Conservation (phyloP, 176 grass and related monocot genomes). For the Guadua angustifolia region DNA sequence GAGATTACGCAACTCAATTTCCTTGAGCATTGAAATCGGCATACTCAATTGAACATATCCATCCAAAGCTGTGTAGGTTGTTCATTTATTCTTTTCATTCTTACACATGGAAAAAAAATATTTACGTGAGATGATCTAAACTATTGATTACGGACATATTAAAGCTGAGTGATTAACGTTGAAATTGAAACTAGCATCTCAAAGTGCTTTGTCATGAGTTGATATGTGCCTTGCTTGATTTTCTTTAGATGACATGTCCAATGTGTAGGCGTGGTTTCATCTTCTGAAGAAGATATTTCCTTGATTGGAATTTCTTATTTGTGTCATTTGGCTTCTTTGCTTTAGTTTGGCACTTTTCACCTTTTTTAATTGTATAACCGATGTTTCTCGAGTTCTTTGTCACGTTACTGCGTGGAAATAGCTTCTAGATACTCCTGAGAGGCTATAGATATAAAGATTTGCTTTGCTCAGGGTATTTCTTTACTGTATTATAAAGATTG, state of each 20-base stretch:
- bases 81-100: too few species aligned
- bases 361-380: neutral
- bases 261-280: neutral
- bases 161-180: too few species aligned
- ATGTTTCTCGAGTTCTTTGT: constrained; percentile 57
- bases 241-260: neutral
- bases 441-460: neutral
- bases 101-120: too few species aligned
- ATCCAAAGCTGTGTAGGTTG: too few species aligned
- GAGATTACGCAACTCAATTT: too few species aligned
- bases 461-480: constrained; percentile 10
- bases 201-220: too few species aligned
- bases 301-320: neutral
- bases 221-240: too few species aligned
- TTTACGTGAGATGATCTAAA: too few species aligned
- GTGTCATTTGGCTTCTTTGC: neutral
- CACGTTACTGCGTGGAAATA: constrained; percentile 63
- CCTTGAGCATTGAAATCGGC: too few species aligned
- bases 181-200: too few species aligned
- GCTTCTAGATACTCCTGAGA: constrained; percentile 38
- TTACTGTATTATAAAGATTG: neutral
- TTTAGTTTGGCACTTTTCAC: neutral
- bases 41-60: too few species aligned
- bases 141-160: too few species aligned
- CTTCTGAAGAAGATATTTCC: neutral